Conservation (phyloP, 345 rosid genomes). For the Euphorbia peplus region DNA sequence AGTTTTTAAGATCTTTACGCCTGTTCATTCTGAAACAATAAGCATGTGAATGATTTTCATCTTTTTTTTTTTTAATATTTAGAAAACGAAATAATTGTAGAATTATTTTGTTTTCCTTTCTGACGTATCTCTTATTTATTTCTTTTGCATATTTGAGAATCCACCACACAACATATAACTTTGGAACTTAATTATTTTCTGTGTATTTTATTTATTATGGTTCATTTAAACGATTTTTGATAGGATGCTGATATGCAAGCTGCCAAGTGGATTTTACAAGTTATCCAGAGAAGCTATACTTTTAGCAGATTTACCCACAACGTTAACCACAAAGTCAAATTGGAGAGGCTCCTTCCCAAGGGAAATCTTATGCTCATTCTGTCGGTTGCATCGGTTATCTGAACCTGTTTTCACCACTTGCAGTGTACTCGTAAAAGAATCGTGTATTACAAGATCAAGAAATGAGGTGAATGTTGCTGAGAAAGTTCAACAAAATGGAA, state of each 20-base stretch:
- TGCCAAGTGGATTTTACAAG: slow-evolving; percentile 81
- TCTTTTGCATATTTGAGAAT: neutral
- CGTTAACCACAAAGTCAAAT: slow-evolving; percentile 63
- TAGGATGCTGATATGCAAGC: slow-evolving; percentile 65
- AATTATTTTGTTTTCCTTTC: neutral
- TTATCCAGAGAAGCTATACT: slow-evolving; percentile 69
- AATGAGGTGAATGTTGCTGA: slow-evolving; percentile 49
- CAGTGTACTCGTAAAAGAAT: slow-evolving; percentile 36
- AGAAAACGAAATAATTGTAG: neutral
- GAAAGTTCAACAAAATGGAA: slow-evolving; percentile 25
- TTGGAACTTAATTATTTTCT: neutral
- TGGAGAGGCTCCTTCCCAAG: slow-evolving; percentile 88
- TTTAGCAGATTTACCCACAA: slow-evolving; percentile 60
- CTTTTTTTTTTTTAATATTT: no score
- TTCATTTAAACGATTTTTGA: slow-evolving; percentile 20
- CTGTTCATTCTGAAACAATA: neutral
- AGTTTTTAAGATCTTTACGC: neutral
- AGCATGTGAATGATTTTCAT: neutral
- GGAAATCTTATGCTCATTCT: slow-evolving; percentile 69
- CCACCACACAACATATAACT: neutral
- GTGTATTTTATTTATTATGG: slow-evolving; percentile 8
- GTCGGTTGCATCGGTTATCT: slow-evolving; percentile 75
- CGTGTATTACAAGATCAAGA: slow-evolving; percentile 42
- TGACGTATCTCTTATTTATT: neutral
- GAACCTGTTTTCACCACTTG: slow-evolving; percentile 61